A percentile compares a stretch with the other conserved stretches of the same genome.
Evolutionary conservation across 2,329 filamentous ascomycete species (phyloP).

Genomic region (Stromatinia cepivora): DNA sequence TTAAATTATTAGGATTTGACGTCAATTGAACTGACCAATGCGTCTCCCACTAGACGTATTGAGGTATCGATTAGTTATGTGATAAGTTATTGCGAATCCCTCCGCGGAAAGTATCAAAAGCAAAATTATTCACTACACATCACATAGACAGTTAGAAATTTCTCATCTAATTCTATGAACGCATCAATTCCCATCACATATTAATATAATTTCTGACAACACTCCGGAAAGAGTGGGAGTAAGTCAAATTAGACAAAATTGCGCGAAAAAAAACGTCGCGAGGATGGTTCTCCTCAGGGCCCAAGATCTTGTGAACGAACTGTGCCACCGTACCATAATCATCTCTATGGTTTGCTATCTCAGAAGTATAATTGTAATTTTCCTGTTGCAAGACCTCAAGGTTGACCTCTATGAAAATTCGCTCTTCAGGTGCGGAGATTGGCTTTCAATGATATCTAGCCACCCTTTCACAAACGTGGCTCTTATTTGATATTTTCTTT

Average conservation of each 20-base stretch:
- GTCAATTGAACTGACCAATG: too few species aligned
- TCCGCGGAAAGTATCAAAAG: too few species aligned
- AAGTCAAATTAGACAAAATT: not conserved
- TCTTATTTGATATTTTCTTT: not conserved
- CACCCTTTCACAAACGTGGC: not conserved
- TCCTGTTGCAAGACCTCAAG: not conserved
- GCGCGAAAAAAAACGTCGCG: not conserved
- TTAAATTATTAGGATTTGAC: too few species aligned
- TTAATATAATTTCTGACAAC: not conserved
- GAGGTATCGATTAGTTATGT: not conserved
- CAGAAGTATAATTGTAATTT: not conserved
- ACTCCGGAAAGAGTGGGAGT: not conserved
- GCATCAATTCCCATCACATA: not conserved
- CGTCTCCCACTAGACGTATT: not conserved
- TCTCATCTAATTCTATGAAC: not conserved
- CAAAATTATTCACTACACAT: not conserved
- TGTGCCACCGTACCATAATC: not conserved
- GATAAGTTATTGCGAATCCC: not conserved
- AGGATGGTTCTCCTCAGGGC: not conserved
- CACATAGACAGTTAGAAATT: not conserved
- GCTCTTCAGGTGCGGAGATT: not conserved
- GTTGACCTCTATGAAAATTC: not conserved
- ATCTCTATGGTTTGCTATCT: not conserved
- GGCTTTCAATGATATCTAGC: not conserved
- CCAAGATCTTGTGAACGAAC: not conserved